Conservation (phyloP, 495 filamentous ascomycete genomes). For the Hypoxylon intermedium region DNA sequence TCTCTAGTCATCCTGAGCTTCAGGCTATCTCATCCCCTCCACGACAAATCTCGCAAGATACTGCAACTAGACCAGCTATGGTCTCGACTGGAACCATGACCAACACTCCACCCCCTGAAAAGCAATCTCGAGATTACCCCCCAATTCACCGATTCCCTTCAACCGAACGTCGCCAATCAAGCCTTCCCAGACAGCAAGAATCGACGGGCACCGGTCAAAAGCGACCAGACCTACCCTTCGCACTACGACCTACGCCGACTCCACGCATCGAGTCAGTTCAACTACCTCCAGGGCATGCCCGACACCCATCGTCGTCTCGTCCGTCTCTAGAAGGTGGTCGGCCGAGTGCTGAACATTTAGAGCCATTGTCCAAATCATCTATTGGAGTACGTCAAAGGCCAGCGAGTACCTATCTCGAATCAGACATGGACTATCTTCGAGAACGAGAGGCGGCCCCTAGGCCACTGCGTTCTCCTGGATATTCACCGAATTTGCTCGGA, state of each 20-base stretch:
- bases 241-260: constrained; percentile 31
- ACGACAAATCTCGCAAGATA: constrained; percentile 63
- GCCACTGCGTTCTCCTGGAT: constrained; percentile 46
- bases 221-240: constrained; percentile 40
- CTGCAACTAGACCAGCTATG: constrained; percentile 70
- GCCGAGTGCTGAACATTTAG: constrained; percentile 67
- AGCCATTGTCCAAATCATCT: constrained; percentile 52
- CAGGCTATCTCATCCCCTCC: constrained; percentile 57
- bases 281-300: constrained; percentile 52
- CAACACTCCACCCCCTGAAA: constrained; percentile 70
- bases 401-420: constrained; percentile 77
- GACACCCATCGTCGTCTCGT: constrained; percentile 71
- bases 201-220: constrained; percentile 40
- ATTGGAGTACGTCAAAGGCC: constrained; percentile 62
- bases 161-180: constrained; percentile 63
- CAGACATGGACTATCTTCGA: constrained; percentile 77
- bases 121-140: constrained; percentile 54
- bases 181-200: constrained; percentile 54
- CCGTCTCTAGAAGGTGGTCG: constrained; percentile 80
- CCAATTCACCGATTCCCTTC: constrained; percentile 70
- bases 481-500: constrained; percentile 47
- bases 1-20: constrained; percentile 60
- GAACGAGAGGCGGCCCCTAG: constrained; percentile 61
- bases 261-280: constrained; percentile 57
- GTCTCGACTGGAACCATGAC: constrained; percentile 97